Percentiles rank a stretch among this genome's conserved stretches.
phyloP scores from a whole-genome alignment of 1,284 basidiomycete genomes.

The Sanghuangporus sanghuang region DNA sequence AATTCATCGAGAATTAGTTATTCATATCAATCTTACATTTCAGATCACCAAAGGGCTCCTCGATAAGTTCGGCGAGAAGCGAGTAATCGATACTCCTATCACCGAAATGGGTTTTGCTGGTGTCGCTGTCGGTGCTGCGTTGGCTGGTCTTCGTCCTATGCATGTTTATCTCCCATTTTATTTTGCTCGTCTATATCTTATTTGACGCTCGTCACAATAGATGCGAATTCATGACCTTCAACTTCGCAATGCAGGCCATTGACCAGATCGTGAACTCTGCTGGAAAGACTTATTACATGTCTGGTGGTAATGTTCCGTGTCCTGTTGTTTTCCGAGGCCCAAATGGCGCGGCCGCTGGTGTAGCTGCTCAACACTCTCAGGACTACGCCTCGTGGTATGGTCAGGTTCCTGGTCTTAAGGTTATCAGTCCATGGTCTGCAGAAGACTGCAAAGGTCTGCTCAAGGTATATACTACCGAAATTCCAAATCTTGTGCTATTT shows the following conservation, averaged over 20 bases:
- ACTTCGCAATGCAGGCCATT: slow-evolving; percentile 96
- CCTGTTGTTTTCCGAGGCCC: slow-evolving; percentile 99
- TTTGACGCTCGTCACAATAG: slow-evolving; percentile 32
- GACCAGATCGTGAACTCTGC: slow-evolving; percentile 99
- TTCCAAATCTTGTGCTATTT: neutral
- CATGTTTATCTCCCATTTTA: slow-evolving; percentile 29
- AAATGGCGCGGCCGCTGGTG: slow-evolving; percentile 97
- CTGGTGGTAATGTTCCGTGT: slow-evolving; percentile 95
- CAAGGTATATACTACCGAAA: slow-evolving; percentile 54
- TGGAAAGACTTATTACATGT: slow-evolving; percentile 99
- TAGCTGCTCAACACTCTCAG: slow-evolving; percentile 91
- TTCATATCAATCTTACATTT: neutral
- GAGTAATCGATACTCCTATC: slow-evolving; percentile 97
- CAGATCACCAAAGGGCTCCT: slow-evolving; percentile 96
- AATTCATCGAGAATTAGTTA: slow-evolving; percentile 11
- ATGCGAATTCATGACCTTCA: slow-evolving; percentile 99
- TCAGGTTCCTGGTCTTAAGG: slow-evolving; percentile 83
- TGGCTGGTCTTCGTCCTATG: slow-evolving; percentile 93
- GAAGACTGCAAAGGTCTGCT: slow-evolving; percentile 98
- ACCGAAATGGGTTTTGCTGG: slow-evolving; percentile 99
- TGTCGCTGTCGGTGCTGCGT: slow-evolving; percentile 91
- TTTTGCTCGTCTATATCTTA: neutral
- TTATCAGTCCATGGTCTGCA: slow-evolving; percentile 94
- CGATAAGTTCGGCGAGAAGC: slow-evolving; percentile 99
- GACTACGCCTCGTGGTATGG: slow-evolving; percentile 96